Percentiles rank a stretch among this genome's conserved stretches.
Conservation (phyloP, 345 rosid genomes). For the Syzygium aqueum region DNA sequence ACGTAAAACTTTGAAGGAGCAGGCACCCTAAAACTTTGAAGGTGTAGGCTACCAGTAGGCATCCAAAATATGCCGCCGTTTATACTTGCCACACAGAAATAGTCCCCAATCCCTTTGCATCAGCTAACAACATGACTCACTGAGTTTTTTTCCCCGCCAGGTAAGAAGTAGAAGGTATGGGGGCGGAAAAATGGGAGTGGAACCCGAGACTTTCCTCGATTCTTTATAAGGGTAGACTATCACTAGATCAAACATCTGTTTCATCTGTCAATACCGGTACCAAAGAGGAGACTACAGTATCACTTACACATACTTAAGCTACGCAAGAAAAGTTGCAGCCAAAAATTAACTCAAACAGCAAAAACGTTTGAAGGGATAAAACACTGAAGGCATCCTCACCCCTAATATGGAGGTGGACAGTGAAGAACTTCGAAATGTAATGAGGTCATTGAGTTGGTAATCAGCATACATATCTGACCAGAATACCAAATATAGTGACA, state of each 20-base stretch:
- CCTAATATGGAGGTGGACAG: conserved; percentile 42
- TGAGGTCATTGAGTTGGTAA: conserved; percentile 15
- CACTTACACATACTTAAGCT: background rate
- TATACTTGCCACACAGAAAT: background rate
- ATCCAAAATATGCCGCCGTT: background rate
- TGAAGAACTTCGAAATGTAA: conserved; percentile 39
- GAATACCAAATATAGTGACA: conserved; percentile 53
- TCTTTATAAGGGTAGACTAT: background rate
- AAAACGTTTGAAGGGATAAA: background rate
- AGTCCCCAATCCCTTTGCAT: background rate
- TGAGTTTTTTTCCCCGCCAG: background rate
- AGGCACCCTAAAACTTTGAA: background rate
- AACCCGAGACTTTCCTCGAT: background rate
- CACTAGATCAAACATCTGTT: background rate
- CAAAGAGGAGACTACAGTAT: background rate
- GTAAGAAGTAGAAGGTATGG: background rate
- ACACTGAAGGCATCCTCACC: conserved; percentile 22
- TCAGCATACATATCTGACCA: conserved; percentile 51
- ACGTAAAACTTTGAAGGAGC: background rate
- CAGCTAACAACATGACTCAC: background rate
- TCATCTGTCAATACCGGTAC: background rate
- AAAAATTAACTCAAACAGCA: background rate
- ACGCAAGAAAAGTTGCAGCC: background rate
- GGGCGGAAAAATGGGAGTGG: background rate
- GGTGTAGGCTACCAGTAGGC: background rate